Conservation (phyloP, 257 asterid genomes). For the Prunella vulgaris region DNA sequence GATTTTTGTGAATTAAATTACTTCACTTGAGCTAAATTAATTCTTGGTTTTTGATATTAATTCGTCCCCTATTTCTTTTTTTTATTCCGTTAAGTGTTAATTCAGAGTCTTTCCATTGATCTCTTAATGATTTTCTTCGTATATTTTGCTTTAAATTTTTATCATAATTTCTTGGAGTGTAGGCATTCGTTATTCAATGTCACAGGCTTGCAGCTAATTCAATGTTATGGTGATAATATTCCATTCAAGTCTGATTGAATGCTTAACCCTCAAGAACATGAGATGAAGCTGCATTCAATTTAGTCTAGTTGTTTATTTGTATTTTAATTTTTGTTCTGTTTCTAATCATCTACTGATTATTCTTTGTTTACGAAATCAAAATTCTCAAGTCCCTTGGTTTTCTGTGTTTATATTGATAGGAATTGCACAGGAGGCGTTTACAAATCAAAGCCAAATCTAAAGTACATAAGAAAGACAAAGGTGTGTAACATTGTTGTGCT, state of each 20-base stretch:
- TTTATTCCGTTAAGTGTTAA: neutral
- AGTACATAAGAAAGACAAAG: conserved; percentile 47
- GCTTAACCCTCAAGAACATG: neutral
- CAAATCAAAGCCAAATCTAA: conserved; percentile 68
- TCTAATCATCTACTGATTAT: neutral
- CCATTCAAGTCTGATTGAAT: too few species aligned
- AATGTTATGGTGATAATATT: too few species aligned
- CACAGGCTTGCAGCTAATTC: too few species aligned
- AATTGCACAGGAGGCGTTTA: conserved; percentile 73
- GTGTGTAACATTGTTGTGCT: conserved; percentile 28
- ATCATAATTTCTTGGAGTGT: neutral
- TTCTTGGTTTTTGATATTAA: neutral
- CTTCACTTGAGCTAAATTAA: neutral
- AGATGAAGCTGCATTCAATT: conserved; percentile 14
- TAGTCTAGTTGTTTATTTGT: neutral
- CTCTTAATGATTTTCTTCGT: neutral
- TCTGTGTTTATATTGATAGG: conserved; percentile 37
- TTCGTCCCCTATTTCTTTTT: neutral
- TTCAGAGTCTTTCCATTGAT: neutral
- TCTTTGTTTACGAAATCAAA: neutral
- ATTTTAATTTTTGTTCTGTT: neutral
- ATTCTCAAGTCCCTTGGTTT: neutral
- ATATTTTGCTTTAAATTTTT: neutral
- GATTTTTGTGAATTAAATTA: neutral
- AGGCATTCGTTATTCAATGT: neutral